Base-by-base conservation (phyloP, 139 green algal species). In the Chlorella vulgaris region DNA sequence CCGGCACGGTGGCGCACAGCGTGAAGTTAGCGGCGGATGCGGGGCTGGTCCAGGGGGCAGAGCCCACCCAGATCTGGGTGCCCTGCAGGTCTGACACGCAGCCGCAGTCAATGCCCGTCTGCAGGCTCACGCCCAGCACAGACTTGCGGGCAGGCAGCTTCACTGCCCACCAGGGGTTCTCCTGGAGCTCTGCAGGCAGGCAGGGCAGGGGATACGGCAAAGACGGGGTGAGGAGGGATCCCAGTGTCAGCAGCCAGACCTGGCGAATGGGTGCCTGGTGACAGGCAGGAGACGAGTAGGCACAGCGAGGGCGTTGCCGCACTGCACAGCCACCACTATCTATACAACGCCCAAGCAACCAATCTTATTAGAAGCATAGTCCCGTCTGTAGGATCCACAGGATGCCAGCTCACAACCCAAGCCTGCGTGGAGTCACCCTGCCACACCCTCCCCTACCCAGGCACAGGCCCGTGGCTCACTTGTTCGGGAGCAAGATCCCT, bases 131-230 rank as follows among this genome's bases (percentile, higher is more conserved):
- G 0, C 29, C n/a, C n/a, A 38, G n/a, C 36, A 86, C 31, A 8
- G 29, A 21, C 55, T 10, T 31, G 2, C 28, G 2, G 1, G 22
- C 7, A 28, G 38, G 31, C 35, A 88, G 51, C 29, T 75, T 29
- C 10, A 80, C 43, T 0, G 73, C 74, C 84, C 84, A 88, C 78
- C 80, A 88, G 36, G 79, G n/a, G 67, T 80, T 78, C 53, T n/a
- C 5, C 42, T 81, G 24, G 3, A 7, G 5, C 8, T 22, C 65
- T 60, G 51, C 29, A 58, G 24, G 65, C 21, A 42, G 58, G 58
- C n/a, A 63, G 8, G n/a, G 38, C 33, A n/a, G 58, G 40, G n/a
- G 62, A 2, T 28, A 60, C 3, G 4, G 36, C 38, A 5, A 28
- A 24, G 19, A 4, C 0, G 2, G 10, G 75, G 40, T 3, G 15